These are phyloP conservation scores for Cyathus striatus DNA, from an alignment of 768 basidiomycete genomes.

Conservation along the genomic window DNA sequence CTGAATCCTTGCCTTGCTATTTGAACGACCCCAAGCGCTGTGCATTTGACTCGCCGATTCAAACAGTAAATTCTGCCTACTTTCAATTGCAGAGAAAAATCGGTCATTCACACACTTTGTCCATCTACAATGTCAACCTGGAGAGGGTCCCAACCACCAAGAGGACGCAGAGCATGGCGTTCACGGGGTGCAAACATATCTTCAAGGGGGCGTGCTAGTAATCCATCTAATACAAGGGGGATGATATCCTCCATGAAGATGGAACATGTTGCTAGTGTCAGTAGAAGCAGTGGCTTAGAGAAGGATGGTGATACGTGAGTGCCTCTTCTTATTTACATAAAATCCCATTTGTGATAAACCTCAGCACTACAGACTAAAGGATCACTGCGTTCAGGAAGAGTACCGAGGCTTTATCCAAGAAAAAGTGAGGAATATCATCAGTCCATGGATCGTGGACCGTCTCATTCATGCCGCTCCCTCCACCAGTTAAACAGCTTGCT, in stretches of 20 bases:
- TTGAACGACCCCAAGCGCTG: too few species aligned
- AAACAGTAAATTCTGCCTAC: too few species aligned
- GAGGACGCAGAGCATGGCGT: constrained; percentile 9
- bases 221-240: too few species aligned
- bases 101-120: too few species aligned
- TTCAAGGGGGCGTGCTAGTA: background rate
- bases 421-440: constrained; percentile 41
- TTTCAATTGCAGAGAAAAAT: too few species aligned
- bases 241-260: too few species aligned
- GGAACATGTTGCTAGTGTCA: constrained; percentile 68
- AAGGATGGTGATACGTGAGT: constrained; percentile 74
- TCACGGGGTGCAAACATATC: constrained; percentile 2
- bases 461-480: too few species aligned
- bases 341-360: constrained; percentile 20
- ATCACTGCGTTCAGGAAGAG: constrained; percentile 55
- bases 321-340: constrained; percentile 2
- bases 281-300: constrained; percentile 71
- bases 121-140: background rate
- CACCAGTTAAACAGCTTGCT: constrained; percentile 47
- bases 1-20: too few species aligned
- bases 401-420: constrained; percentile 59
- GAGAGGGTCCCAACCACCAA: background rate
- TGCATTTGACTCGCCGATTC: too few species aligned
- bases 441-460: too few species aligned
- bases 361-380: constrained; percentile 51